Conservation (phyloP, 192 early-diverging fungal species). For the Cetraspora pellucida region DNA sequence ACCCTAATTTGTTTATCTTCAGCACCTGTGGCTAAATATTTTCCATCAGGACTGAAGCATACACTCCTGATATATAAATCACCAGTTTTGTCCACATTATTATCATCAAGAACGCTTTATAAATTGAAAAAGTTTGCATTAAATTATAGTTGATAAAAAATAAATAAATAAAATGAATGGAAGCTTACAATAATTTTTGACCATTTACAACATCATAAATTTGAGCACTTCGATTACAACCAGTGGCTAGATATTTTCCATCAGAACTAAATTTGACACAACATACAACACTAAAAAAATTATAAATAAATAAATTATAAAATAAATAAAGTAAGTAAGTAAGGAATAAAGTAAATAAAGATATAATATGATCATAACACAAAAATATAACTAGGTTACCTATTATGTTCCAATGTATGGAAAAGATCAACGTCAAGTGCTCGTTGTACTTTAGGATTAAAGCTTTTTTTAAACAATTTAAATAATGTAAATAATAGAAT, state of each 20-base stretch:
- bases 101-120: conserved; percentile 74
- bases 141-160: background rate
- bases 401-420: conserved; percentile 56
- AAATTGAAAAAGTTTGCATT: background rate
- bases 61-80: conserved; percentile 97
- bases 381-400: conserved; percentile 29
- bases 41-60: conserved; percentile 92
- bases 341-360: conserved; percentile 35
- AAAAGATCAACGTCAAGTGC: conserved; percentile 66
- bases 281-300: conserved; percentile 89
- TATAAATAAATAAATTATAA: conserved; percentile 50
- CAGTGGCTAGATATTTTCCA: conserved; percentile 89
- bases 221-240: conserved; percentile 88
- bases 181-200: conserved; percentile 64
- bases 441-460: conserved; percentile 67
- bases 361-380: conserved; percentile 31
- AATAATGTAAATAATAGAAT: background rate
- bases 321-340: conserved; percentile 39
- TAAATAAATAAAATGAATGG: background rate
- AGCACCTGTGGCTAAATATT: conserved; percentile 90
- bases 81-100: conserved; percentile 69
- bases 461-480: conserved; percentile 40
- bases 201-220: conserved; percentile 87
- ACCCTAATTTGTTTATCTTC: conserved; percentile 94
- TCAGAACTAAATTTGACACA: conserved; percentile 95